Conservation (phyloP, 202 grass and related monocot species). For the Sporobolus alterniflorus region DNA sequence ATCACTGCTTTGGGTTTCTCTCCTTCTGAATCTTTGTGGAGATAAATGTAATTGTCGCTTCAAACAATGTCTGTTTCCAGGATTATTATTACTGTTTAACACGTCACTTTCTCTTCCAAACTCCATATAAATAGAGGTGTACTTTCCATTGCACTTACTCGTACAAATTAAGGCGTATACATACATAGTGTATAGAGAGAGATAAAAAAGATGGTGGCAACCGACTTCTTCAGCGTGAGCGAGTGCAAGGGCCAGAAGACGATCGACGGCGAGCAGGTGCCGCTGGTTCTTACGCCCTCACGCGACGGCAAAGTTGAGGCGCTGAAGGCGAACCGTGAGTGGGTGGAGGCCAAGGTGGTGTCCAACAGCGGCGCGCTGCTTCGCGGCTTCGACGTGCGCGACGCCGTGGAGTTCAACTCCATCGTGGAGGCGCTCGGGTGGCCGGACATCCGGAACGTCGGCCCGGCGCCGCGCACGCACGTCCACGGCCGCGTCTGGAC, state of each 20-base stretch:
- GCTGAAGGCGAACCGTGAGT: conserved; percentile 46
- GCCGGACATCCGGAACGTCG: conserved; percentile 76
- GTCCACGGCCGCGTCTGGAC: conserved; percentile 75
- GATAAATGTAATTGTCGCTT: not conserved
- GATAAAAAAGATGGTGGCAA: conserved; percentile 7
- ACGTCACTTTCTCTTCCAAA: not conserved
- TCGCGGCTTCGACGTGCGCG: conserved; percentile 66
- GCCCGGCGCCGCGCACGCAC: conserved; percentile 69
- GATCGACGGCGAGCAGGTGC: conserved; percentile 64
- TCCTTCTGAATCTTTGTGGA: not conserved
- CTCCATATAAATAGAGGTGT: not conserved
- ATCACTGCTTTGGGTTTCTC: not conserved
- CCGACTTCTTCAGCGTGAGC: conserved; percentile 48
- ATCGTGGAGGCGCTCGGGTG: conserved; percentile 62
- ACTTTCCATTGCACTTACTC: not conserved
- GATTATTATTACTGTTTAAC: not conserved
- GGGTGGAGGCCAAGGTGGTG: conserved; percentile 55
- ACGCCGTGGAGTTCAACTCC: conserved; percentile 57
- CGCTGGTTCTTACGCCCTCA: conserved; percentile 34
- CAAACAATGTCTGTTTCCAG: conserved; percentile 7
- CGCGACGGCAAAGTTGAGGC: not conserved
- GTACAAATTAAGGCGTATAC: not conserved
- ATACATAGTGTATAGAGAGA: not conserved
- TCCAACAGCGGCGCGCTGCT: conserved; percentile 55
- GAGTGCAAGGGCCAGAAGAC: conserved; percentile 62